These are phyloP conservation scores for Sutorius eximius DNA, from an alignment of 1,284 basidiomycete species.

Conservation along the genomic window DNA sequence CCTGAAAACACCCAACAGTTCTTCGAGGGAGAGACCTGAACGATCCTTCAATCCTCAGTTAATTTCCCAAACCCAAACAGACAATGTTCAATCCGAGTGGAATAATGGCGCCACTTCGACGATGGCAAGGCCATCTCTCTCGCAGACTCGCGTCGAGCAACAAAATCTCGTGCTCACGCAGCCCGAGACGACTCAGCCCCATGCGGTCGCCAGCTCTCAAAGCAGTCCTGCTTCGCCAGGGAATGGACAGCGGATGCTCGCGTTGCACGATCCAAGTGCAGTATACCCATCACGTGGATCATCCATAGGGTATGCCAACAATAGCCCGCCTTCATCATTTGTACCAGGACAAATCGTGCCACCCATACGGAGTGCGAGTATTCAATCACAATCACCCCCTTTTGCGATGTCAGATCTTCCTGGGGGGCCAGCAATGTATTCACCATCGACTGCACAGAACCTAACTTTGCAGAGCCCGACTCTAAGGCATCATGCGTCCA, in stretches of 20 bases:
- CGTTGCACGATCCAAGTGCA: constrained; percentile 16
- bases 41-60: constrained; percentile 24
- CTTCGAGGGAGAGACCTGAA: constrained; percentile 23
- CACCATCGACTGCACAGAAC: constrained; percentile 21
- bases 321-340: constrained; percentile 33
- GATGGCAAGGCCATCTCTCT: not conserved
- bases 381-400: constrained; percentile 28
- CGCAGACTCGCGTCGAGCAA: constrained; percentile 7
- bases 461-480: constrained; percentile 6
- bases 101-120: not conserved
- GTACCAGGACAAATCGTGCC: constrained; percentile 40
- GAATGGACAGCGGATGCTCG: constrained; percentile 20
- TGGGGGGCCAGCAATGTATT: constrained; percentile 12
- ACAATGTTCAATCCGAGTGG: not conserved
- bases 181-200: constrained; percentile 7
- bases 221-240: constrained; percentile 27
- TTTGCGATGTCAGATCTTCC: constrained; percentile 16
- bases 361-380: constrained; percentile 46
- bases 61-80: constrained; percentile 1
- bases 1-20: not conserved
- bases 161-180: not conserved
- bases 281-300: constrained; percentile 20
- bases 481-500: constrained; percentile 26
- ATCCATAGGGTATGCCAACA: constrained; percentile 13
- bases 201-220: not conserved